These are phyloP conservation scores for Lachnellula occidentalis DNA, from an alignment of 2,329 filamentous ascomycete species.

Conservation along the genomic window DNA sequence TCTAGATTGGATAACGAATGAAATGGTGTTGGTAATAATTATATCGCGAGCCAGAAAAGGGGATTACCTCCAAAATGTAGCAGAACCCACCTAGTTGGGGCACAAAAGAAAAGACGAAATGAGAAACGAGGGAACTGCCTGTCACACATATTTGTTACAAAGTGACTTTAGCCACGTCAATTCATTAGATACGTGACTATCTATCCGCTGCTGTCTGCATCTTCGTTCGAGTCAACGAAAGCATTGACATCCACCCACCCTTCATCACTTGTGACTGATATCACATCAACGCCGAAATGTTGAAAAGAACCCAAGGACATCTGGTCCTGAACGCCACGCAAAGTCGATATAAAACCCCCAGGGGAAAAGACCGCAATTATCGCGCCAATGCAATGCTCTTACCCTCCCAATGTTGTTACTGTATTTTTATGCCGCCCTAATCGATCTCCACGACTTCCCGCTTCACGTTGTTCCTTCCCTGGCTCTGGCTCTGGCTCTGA, in stretches of 20 bases:
- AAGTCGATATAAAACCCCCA: neutral
- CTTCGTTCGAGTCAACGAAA: neutral
- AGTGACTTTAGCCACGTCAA: neutral
- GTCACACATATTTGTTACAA: neutral
- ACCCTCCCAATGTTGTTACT: neutral
- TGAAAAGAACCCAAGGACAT: constrained; percentile 3
- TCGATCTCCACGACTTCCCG: constrained; percentile 25
- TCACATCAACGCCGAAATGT: constrained; percentile 3
- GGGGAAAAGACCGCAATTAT: neutral
- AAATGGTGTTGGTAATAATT: no score
- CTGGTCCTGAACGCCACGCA: constrained; percentile 6
- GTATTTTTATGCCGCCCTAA: constrained; percentile 7
- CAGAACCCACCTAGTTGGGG: no score
- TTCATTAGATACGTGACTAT: neutral
- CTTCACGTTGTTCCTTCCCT: constrained; percentile 12
- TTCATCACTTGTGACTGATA: neutral
- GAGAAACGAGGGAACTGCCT: no score
- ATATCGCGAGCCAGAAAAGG: no score
- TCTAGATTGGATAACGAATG: no score
- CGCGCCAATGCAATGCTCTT: constrained; percentile 2
- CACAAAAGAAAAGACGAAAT: no score
- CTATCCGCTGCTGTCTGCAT: neutral
- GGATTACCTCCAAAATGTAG: no score
- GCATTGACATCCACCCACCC: neutral
- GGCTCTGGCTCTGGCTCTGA: constrained; percentile 17